Base-by-base conservation (phyloP, 331 rosid genomes). In the Rhamnella rubrinervis region DNA sequence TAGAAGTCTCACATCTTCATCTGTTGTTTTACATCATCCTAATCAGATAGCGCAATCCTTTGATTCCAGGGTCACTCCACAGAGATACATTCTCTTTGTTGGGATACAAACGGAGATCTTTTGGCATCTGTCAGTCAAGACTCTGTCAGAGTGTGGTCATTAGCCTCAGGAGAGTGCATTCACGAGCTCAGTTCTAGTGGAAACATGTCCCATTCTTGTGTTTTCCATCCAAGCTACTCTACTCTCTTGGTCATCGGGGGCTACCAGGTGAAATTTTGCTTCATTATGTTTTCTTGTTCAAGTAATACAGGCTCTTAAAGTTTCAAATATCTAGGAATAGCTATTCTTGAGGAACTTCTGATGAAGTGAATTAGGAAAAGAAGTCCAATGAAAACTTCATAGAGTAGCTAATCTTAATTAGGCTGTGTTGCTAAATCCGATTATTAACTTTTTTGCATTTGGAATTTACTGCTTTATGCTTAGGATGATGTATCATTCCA, bases 51-150 rank as follows among this genome's bases (percentile, higher is more conserved):
- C 21, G 39, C 9, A 41, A 60, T 82, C 20, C 64, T 59, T 75
- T 70, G 55, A 62, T 70, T 68, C 59, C 73, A 90, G 98, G 96
- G 92, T 57, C 97, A 93, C 74, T 23, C 98, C 51, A 23, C 84
- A 18, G 88, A 78, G 2, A 93, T 93, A 61, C 87, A 81, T 59
- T 83, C 87, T 51, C 75, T 93, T 40, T 90, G 96, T 80, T 93
- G 98, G 98, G 97, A 90, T 80, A 74, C 84, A 57, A 85, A 72
- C 68, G 97, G 98, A 77, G 98, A 90, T 59, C 82, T 71, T 83
- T 86, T 93, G 86, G 96, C 93, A 71, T 88, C 97, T 55, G 90
- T 84, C 46, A 93, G 97, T 81, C 97, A 83, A 78, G 92, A 90
- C 18, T 85, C 92, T 62, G 93, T 93, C 69, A 85, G 72, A 79